Base-by-base conservation (phyloP, 805 yeast species). In the Nakazawaea ambrosiae region DNA sequence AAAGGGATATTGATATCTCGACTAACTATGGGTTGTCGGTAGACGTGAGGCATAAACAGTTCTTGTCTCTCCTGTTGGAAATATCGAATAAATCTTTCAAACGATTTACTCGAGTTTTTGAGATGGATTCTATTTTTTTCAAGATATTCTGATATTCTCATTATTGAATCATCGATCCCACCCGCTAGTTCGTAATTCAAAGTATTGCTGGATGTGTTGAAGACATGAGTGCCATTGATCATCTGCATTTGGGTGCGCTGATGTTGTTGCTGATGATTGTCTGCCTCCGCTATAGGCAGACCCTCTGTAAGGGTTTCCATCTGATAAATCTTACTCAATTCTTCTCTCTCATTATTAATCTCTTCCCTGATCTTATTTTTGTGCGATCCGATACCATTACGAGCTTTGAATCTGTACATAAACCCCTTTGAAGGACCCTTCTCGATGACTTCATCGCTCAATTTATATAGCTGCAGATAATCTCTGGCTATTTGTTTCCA, bases 381-480 rank as follows among this genome's bases (percentile, higher is more conserved):
- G 20, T 30, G 42, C 11, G 27, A 17, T 9, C 31, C 37, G 9
- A 39, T 16, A n/a, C 38, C 38, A 24, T 34, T 34, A 17, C 42
- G 18, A 4, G 8, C 25, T 19, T 39, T 39, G n/a, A 39, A 31
- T 15, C 39, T 14, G 23, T 39, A 35, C 14, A 35, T 35, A 19
- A 35, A 39, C 5, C 42, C 39, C 17, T 39, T 34, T 8, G 42
- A 31, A 15, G 39, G 39, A 4, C 39, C 39, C 15, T 27, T 27
- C 11, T 27, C 22, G 4, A 34, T 35, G 14, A 20, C 20, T 11
- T 35, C 33, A 27, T 35, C 36, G 4, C 33, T 15, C 17, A 39
- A 27, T 24, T 27, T 14, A 14, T 39, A 39, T 14, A 16, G 12
- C 4, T 19, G 18, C 16, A 34, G 36, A 17, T 22, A 35, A 14